Conservation (phyloP, 805 yeast genomes). For the Candida parachauliodes region DNA sequence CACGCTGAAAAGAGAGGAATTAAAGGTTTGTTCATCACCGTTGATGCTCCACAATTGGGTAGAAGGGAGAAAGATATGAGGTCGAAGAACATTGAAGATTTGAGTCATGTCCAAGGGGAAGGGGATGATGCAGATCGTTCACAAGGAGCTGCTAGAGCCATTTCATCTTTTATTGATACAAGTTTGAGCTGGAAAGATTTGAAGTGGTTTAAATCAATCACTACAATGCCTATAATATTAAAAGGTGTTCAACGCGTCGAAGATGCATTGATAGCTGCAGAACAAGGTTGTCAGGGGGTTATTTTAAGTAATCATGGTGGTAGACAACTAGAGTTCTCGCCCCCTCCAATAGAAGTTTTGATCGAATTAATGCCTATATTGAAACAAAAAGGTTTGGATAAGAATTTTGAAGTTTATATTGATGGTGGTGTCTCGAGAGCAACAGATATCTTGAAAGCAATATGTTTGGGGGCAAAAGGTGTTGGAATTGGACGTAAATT, state of each 20-base stretch:
- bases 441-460: conserved; percentile 71
- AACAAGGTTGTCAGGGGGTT: conserved; percentile 58
- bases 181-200: conserved; percentile 37
- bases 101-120: conserved; percentile 46
- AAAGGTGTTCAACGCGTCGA: conserved; percentile 70
- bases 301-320: conserved; percentile 76
- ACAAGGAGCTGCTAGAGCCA: conserved; percentile 84
- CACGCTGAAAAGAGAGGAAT: conserved; percentile 73
- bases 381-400: conserved; percentile 36
- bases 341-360: conserved; percentile 60
- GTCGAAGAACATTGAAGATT: conserved; percentile 49
- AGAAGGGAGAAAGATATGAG: conserved; percentile 87
- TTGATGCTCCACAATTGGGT: conserved; percentile 90
- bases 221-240: conserved; percentile 37
- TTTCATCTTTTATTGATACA: conserved; percentile 71
- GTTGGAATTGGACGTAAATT: conserved; percentile 77
- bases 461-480: conserved; percentile 74
- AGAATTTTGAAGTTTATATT: conserved; percentile 58
- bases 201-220: conserved; percentile 36
- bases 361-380: conserved; percentile 50
- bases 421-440: conserved; percentile 82
- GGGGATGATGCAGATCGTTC: conserved; percentile 52
- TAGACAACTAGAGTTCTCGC: conserved; percentile 60
- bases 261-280: conserved; percentile 58
- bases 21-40: conserved; percentile 82